phyloP scores from a whole-genome alignment of 768 basidiomycete species.

The Suillus americanus region DNA sequence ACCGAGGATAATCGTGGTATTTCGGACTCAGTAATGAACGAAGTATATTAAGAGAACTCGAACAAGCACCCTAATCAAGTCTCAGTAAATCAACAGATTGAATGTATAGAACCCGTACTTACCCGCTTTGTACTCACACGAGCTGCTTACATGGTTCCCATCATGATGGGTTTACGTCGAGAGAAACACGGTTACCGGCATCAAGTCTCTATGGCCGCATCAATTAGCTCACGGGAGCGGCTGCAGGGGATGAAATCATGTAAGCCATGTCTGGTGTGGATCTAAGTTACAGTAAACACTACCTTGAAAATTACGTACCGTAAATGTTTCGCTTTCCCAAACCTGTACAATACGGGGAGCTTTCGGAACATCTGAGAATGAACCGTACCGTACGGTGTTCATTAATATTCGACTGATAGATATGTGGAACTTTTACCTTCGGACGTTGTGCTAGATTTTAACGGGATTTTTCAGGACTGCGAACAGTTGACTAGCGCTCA shows the following conservation, averaged over 20 bases:
- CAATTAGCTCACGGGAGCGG: not conserved
- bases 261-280: not conserved
- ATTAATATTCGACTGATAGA: not conserved
- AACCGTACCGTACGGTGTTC: not conserved
- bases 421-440: not conserved
- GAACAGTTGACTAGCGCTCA: not conserved
- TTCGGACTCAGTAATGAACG: slow-evolving; percentile 1
- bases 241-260: not conserved
- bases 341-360: not conserved
- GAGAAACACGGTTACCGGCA: not conserved
- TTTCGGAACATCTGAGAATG: not conserved
- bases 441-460: not conserved
- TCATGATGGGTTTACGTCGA: not conserved
- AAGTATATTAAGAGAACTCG: not conserved
- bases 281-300: no score
- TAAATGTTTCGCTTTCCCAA: not conserved
- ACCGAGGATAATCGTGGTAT: not conserved
- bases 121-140: not conserved
- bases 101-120: not conserved
- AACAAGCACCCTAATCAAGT: not conserved
- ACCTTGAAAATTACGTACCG: not conserved
- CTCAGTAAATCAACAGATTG: not conserved
- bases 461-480: not conserved
- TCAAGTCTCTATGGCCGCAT: not conserved
- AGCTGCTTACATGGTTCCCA: not conserved